These are phyloP conservation scores for Heliamphora pulchella DNA, from an alignment of 179 eudicot genomes.

Conservation along the genomic window DNA sequence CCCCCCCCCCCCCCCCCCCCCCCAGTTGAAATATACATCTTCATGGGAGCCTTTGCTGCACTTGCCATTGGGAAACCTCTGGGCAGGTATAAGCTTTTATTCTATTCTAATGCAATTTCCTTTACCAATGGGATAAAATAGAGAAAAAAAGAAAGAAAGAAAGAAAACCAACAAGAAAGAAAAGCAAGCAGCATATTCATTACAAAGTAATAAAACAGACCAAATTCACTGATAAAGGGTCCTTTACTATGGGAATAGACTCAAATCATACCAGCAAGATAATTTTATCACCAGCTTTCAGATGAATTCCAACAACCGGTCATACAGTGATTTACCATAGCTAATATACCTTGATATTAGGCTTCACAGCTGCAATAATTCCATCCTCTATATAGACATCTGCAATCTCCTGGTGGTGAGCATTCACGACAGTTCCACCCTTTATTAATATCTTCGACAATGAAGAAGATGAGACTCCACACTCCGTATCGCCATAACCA, in stretches of 20 bases:
- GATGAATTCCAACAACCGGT: conserved; percentile 1
- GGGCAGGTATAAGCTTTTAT: no score
- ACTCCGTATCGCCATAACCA: conserved; percentile 48
- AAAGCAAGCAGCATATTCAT: no score
- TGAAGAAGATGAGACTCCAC: conserved; percentile 37
- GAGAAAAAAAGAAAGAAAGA: no score
- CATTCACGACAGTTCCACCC: conserved; percentile 88
- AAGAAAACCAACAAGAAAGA: no score
- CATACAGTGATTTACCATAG: not conserved
- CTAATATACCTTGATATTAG: conserved; percentile 56
- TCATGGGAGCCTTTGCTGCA: no score
- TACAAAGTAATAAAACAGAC: not conserved
- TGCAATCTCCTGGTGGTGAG: conserved; percentile 69
- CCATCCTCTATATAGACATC: conserved; percentile 94
- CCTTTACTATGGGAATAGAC: not conserved
- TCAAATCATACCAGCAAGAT: not conserved
- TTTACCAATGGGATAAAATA: no score
- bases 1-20: no score
- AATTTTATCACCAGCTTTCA: not conserved
- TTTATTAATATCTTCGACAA: conserved; percentile 73
- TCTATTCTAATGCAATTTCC: no score
- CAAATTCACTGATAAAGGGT: not conserved
- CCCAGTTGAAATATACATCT: no score
- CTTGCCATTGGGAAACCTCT: no score
- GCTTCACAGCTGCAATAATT: conserved; percentile 57